These are phyloP conservation scores for Xanthoconium separans DNA, from an alignment of 1,284 basidiomycete species.

Conservation along the genomic window DNA sequence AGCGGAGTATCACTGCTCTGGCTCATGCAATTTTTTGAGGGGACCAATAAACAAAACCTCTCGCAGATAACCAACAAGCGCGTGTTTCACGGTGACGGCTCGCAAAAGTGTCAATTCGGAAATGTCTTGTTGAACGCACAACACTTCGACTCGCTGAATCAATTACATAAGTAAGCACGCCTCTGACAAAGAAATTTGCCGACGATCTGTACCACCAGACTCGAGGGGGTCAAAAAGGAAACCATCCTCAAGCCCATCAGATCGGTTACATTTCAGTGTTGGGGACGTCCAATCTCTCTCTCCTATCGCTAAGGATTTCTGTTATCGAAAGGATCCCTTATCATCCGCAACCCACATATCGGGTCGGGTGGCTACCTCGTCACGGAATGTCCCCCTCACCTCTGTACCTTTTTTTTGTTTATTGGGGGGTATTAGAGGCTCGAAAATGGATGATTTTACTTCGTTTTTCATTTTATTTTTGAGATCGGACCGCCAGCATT, in stretches of 20 bases:
- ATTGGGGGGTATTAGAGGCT: not conserved
- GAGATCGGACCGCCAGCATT: not conserved
- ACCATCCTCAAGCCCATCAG: not conserved
- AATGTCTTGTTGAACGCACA: not conserved
- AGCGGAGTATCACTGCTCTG: not conserved
- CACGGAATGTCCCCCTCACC: not conserved
- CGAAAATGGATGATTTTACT: not conserved
- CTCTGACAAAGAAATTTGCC: too few relatives aligned
- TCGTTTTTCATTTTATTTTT: not conserved
- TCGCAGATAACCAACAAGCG: not conserved
- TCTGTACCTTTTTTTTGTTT: not conserved
- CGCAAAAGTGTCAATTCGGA: not conserved
- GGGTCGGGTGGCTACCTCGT: not conserved
- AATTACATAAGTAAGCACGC: not conserved
- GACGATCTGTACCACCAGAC: too few relatives aligned
- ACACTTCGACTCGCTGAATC: not conserved
- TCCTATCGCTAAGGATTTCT: slow-evolving; percentile 1
- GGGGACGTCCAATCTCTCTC: not conserved
- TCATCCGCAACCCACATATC: not conserved
- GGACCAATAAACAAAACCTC: too few relatives aligned
- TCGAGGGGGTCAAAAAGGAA: not conserved
- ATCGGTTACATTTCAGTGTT: not conserved
- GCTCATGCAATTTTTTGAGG: not conserved
- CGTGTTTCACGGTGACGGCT: not conserved
- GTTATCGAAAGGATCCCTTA: slow-evolving; percentile 5